Conservation (phyloP, 2,329 filamentous ascomycete species). For the Didymella keratinophila region DNA sequence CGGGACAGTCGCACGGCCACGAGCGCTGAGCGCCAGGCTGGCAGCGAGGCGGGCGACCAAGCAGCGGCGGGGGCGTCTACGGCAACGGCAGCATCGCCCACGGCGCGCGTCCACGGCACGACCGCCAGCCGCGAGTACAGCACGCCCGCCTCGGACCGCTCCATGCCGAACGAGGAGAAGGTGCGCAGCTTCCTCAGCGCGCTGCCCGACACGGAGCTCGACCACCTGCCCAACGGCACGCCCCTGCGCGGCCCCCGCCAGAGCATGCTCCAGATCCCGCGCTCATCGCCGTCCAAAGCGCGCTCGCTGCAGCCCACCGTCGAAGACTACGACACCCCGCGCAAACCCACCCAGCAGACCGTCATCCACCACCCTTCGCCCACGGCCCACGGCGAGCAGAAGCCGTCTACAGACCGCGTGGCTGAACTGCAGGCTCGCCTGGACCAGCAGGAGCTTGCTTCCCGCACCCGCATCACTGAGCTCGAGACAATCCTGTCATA, state of each 20-base stretch:
- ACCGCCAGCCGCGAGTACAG: slow-evolving; percentile 32
- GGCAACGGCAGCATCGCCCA: slow-evolving; percentile 28
- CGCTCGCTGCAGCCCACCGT: slow-evolving; percentile 48
- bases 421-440: slow-evolving; percentile 37
- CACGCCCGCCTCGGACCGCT: slow-evolving; percentile 38
- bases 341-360: slow-evolving; percentile 47
- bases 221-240: slow-evolving; percentile 36
- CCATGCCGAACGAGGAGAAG: slow-evolving; percentile 51
- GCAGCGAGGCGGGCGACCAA: neutral
- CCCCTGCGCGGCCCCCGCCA: slow-evolving; percentile 36
- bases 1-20: slow-evolving; percentile 25
- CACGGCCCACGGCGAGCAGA: slow-evolving; percentile 21
- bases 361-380: slow-evolving; percentile 43
- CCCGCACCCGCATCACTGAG: slow-evolving; percentile 44
- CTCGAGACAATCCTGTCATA: slow-evolving; percentile 47
- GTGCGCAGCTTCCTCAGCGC: slow-evolving; percentile 50
- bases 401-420: slow-evolving; percentile 29
- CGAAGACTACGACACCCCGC: slow-evolving; percentile 48
- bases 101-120: slow-evolving; percentile 35
- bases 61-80: slow-evolving; percentile 25
- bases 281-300: slow-evolving; percentile 36
- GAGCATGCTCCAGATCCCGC: slow-evolving; percentile 40
- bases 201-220: slow-evolving; percentile 47
- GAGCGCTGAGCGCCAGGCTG: slow-evolving; percentile 30
- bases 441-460: slow-evolving; percentile 39